Evolutionary conservation across 306 rosid species (phyloP), one percentile per base, ranked within the genome.

Genomic region (Cicer pinnatifidum): DNA sequence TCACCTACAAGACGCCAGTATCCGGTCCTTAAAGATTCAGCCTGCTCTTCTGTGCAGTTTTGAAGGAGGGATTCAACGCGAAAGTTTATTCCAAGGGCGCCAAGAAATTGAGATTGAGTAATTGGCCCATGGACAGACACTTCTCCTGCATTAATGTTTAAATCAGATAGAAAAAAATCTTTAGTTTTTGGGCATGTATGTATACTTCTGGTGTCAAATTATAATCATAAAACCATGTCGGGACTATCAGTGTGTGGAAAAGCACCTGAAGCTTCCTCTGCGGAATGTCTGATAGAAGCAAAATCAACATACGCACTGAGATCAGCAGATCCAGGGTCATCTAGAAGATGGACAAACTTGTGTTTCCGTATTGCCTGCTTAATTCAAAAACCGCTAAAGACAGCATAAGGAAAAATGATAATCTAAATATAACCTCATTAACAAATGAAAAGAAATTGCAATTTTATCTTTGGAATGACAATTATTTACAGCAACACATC

Each of bases 261-360:
- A 39, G 51, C 68, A 94, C 99, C 99, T 82, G 99, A 94, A 78
- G 83, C 88, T 82, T 94, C 95, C 85, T 85, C 86, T 2, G 91
- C 97, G 1, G 96, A 86, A 73, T 81, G 93, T 70, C 86, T 75
- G 52, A 94, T 85, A 71, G 93, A 83, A 82, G 86, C 84, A 82
- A 94, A 91, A 80, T 89, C 97, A 79, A 89, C 95, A 69, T 94
- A 94, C 16, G 97, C 95, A 86, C 99, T 94, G 46, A 94, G 95
- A 82, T 94, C 99, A 73, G 97, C 96, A 39, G 96, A 91, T 48
- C 97, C 99, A 5, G 97, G 99, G 79, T 89, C 67, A 56, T 94
- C 99, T 50, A 91, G 87, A 81, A 94, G 89, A 86, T 87, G 10
- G 3, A 94, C 95, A 76, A 94, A 94, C 81, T 86, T 84, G 68